Conservation (phyloP, 2,329 filamentous ascomycete species). For the Nemania sp. region DNA sequence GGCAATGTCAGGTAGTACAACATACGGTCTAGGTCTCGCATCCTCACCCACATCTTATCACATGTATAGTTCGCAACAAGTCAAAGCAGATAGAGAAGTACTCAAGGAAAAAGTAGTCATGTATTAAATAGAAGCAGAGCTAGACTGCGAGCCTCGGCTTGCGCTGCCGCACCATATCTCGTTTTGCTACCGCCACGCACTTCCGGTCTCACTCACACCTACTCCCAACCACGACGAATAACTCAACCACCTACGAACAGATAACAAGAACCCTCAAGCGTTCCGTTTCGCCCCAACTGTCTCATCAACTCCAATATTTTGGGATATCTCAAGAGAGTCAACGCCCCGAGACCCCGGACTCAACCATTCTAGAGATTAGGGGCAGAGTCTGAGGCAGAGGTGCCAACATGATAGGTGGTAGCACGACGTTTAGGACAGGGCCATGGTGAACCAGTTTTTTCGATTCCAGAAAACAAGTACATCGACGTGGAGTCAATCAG, state of each 20-base stretch:
- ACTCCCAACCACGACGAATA: not conserved
- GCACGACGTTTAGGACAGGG: not conserved
- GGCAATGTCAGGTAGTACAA: too few species aligned
- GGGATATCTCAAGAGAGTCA: conserved; percentile 1
- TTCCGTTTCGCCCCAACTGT: not conserved
- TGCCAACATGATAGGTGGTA: not conserved
- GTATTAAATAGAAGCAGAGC: conserved; percentile 24
- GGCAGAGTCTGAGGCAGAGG: not conserved
- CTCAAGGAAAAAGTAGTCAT: conserved; percentile 19
- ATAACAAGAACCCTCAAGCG: not conserved
- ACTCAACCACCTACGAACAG: conserved; percentile 1
- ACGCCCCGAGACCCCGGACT: conserved; percentile 4
- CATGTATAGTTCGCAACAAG: too few species aligned
- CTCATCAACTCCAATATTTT: conserved; percentile 9
- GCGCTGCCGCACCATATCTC: not conserved
- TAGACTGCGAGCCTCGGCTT: conserved; percentile 8
- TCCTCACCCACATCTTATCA: too few species aligned
- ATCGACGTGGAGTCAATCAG: conserved; percentile 52
- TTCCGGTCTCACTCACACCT: not conserved
- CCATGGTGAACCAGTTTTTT: not conserved
- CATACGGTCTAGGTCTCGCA: too few species aligned
- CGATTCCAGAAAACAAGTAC: conserved; percentile 38
- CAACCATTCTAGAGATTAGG: not conserved
- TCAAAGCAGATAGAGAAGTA: too few species aligned
- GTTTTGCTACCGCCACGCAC: conserved; percentile 15